Evolutionary conservation across 2,329 filamentous ascomycete species (phyloP).

Genomic region (Monilinia polystroma): DNA sequence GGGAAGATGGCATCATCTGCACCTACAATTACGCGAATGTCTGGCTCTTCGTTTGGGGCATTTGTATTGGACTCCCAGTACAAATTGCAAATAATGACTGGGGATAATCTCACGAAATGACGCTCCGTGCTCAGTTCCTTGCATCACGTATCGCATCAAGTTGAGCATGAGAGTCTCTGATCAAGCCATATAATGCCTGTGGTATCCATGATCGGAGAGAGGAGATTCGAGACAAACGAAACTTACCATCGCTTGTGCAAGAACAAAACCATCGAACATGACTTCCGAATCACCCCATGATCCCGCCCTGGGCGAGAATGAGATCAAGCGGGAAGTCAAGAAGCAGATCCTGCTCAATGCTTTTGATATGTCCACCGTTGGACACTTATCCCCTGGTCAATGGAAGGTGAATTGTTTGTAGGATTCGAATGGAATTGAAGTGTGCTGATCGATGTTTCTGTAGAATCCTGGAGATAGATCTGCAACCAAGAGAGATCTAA

Average conservation of each 20-base stretch:
- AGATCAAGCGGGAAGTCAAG: conserved; percentile 37
- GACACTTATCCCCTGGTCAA: conserved; percentile 63
- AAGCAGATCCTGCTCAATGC: conserved; percentile 62
- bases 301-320: background rate
- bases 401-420: conserved; percentile 55
- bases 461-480: conserved; percentile 62
- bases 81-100: background rate
- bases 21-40: background rate
- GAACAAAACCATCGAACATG: background rate
- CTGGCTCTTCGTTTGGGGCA: background rate
- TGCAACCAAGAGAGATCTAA: conserved; percentile 57
- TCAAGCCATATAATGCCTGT: background rate
- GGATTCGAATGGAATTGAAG: background rate
- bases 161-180: background rate
- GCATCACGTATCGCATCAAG: background rate
- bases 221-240: background rate
- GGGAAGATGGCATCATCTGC: background rate
- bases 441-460: background rate
- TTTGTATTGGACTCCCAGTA: background rate
- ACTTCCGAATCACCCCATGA: background rate
- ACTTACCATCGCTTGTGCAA: background rate
- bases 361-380: conserved; percentile 65
- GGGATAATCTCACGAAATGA: background rate
- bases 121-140: background rate
- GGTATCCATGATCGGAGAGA: background rate